A percentile compares a stretch with the other conserved stretches of the same genome.
Conservation (phyloP, 805 yeast genomes). For the Saccharomycopsis synnaedendra region DNA sequence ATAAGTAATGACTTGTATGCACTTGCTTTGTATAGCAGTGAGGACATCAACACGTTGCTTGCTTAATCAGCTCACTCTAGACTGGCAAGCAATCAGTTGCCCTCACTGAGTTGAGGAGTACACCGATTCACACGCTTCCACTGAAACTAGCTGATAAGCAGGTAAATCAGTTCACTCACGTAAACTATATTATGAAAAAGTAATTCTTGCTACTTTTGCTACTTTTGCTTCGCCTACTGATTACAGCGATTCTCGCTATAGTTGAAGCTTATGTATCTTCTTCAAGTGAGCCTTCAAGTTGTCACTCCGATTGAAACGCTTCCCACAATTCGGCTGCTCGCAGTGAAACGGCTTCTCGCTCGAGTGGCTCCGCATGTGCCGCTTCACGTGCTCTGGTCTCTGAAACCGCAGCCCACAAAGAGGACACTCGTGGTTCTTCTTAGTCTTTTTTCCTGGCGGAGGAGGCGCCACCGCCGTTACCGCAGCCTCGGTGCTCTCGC, state of each 20-base stretch:
- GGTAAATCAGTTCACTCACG: no score
- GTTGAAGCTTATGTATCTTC: conserved; percentile 21
- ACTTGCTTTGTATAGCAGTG: no score
- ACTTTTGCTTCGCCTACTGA: no score
- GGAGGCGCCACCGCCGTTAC: conserved; percentile 11
- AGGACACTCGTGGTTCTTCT: conserved; percentile 55
- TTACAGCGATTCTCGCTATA: neutral
- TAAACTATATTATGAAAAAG: no score
- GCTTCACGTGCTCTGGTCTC: conserved; percentile 61
- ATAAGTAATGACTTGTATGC: no score
- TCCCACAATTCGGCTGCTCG: conserved; percentile 40
- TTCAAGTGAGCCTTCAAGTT: conserved; percentile 70
- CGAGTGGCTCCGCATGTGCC: conserved; percentile 65
- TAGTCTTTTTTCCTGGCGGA: conserved; percentile 24
- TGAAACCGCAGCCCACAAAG: conserved; percentile 52
- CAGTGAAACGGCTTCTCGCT: conserved; percentile 71
- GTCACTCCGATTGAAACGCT: conserved; percentile 61
- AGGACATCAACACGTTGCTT: no score
- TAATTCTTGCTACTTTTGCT: no score
- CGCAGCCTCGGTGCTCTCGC: neutral
- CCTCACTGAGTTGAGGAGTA: no score
- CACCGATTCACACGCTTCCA: no score
- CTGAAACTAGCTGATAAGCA: no score
- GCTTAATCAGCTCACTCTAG: no score
- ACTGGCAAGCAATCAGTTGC: no score